Evolutionary conservation across 2,329 filamentous ascomycete species (phyloP).

Genomic region (Pyricularia sp.): DNA sequence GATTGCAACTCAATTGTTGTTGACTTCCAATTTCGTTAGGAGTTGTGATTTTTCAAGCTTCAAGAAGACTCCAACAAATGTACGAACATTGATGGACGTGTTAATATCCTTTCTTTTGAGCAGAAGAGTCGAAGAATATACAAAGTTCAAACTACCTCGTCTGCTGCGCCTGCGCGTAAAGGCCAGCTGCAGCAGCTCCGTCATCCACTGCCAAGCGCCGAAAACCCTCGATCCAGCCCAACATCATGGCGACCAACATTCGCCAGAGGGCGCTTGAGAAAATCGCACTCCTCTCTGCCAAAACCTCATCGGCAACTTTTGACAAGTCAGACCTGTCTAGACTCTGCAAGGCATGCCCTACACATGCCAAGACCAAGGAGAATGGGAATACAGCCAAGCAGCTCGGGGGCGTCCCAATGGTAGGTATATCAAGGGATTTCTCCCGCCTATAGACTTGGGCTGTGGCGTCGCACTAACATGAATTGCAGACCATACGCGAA

Average conservation of each 20-base stretch:
- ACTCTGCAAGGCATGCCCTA: conserved; percentile 48
- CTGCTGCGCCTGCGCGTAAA: not conserved
- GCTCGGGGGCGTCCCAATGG: conserved; percentile 51
- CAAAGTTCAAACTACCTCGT: not conserved
- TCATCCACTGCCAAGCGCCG: not conserved
- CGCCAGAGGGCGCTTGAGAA: conserved; percentile 55
- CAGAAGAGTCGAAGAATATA: not conserved
- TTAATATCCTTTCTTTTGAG: not conserved
- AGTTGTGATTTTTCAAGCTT: not conserved
- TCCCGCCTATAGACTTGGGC: not conserved
- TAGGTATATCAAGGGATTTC: conserved; percentile 21
- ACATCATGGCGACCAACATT: conserved; percentile 34
- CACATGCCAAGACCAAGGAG: conserved; percentile 32
- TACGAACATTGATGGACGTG: not conserved
- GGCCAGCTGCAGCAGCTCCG: not conserved
- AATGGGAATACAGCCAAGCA: conserved; percentile 40
- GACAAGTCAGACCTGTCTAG: conserved; percentile 56
- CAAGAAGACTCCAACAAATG: not conserved
- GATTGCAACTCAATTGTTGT: not conserved
- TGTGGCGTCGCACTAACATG: not conserved
- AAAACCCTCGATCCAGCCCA: not conserved
- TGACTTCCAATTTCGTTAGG: not conserved
- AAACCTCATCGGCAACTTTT: conserved; percentile 41
- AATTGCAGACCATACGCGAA: conserved; percentile 71
- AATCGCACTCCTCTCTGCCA: conserved; percentile 53